Evolutionary conservation across 2,329 filamentous ascomycete genomes (phyloP).

Genomic region (Gremmenia infestans): DNA sequence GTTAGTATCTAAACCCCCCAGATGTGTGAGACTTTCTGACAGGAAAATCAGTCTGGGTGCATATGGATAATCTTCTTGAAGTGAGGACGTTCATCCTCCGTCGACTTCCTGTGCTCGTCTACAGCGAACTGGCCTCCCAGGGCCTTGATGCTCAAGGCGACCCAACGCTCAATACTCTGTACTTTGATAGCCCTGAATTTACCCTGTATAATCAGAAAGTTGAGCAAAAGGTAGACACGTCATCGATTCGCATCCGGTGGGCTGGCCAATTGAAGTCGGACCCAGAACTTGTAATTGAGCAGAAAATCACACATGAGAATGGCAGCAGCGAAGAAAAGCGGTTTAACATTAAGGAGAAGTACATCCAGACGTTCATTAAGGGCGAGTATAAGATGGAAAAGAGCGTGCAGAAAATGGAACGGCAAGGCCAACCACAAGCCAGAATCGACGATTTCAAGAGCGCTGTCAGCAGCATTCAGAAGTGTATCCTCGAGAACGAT

Average conservation of each 20-base stretch:
- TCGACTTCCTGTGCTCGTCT: constrained; percentile 84
- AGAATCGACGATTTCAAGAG: constrained; percentile 65
- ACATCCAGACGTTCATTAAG: constrained; percentile 79
- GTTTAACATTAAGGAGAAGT: constrained; percentile 89
- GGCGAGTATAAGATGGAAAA: constrained; percentile 92
- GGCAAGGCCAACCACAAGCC: constrained; percentile 61
- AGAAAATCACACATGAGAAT: constrained; percentile 77
- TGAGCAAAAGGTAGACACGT: constrained; percentile 66
- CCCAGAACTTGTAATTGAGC: constrained; percentile 80
- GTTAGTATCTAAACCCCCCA: constrained; percentile 41
- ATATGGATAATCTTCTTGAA: constrained; percentile 90
- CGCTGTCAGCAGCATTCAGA: constrained; percentile 72
- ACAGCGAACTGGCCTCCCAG: constrained; percentile 82
- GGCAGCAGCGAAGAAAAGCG: constrained; percentile 73
- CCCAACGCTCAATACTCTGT: constrained; percentile 89
- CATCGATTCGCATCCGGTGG: constrained; percentile 85
- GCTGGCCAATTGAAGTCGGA: constrained; percentile 76
- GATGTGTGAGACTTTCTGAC: constrained; percentile 28
- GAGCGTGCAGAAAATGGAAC: constrained; percentile 78
- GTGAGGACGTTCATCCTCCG: constrained; percentile 95
- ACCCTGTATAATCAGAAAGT: constrained; percentile 84
- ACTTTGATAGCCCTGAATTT: constrained; percentile 88
- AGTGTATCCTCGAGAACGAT: constrained; percentile 70
- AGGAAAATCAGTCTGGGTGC: constrained; percentile 71
- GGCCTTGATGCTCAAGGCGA: constrained; percentile 75